Conservation (phyloP, 2,329 filamentous ascomycete species). For the Botrytis hyacinthi region DNA sequence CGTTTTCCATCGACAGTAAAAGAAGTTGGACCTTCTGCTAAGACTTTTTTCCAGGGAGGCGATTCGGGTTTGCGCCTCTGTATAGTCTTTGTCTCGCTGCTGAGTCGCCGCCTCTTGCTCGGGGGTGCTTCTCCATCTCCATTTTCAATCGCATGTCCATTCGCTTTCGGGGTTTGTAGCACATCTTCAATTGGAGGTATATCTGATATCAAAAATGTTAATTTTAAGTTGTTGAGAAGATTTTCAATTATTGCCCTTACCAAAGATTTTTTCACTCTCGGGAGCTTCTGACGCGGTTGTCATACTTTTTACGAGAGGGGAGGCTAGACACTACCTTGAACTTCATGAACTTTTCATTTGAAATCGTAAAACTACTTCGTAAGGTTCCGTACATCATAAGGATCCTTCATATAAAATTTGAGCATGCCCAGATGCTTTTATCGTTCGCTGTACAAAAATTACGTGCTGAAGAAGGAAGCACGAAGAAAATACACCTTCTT, state of each 20-base stretch:
- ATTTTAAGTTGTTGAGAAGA: slow-evolving; percentile 5
- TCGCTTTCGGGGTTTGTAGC: slow-evolving; percentile 33
- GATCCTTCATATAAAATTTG: slow-evolving; percentile 50
- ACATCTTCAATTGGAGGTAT: slow-evolving; percentile 30
- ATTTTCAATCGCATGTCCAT: slow-evolving; percentile 35
- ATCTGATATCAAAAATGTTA: slow-evolving; percentile 29
- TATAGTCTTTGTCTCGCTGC: slow-evolving; percentile 46
- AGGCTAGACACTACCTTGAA: slow-evolving; percentile 46
- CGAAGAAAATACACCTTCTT: slow-evolving; percentile 18
- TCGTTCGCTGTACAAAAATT: slow-evolving; percentile 32
- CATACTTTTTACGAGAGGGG: slow-evolving; percentile 37
- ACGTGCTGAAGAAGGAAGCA: slow-evolving; percentile 17
- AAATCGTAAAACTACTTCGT: slow-evolving; percentile 53
- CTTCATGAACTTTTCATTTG: slow-evolving; percentile 60
- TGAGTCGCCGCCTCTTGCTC: slow-evolving; percentile 64
- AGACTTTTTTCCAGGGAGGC: slow-evolving; percentile 89
- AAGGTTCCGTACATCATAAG: slow-evolving; percentile 48
- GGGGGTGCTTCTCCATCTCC: slow-evolving; percentile 49
- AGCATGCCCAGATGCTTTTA: slow-evolving; percentile 53
- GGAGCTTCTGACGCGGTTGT: slow-evolving; percentile 39
- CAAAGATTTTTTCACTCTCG: slow-evolving; percentile 36
- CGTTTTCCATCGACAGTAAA: slow-evolving; percentile 72
- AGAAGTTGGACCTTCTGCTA: slow-evolving; percentile 82
- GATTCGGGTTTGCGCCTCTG: slow-evolving; percentile 59
- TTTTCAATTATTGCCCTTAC: slow-evolving; percentile 25